Percentiles rank a stretch among this genome's conserved stretches.
phyloP scores from a whole-genome alignment of 192 early-diverging fungal species.

The Obelidium mucronatum region DNA sequence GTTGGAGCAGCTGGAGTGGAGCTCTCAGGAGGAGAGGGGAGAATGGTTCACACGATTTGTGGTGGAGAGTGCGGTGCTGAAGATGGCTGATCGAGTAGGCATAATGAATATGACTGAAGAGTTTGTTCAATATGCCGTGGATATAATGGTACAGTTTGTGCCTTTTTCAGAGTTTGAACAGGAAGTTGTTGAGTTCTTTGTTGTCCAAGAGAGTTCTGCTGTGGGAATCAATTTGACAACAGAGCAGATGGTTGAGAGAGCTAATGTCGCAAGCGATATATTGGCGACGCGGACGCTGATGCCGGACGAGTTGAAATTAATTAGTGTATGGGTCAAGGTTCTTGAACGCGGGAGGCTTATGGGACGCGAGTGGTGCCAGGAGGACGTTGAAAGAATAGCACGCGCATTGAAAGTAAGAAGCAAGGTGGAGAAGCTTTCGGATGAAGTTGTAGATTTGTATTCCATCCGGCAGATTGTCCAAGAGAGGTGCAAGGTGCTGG shows the following conservation, averaged over 20 bases:
- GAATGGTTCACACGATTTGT: background rate
- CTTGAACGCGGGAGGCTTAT: background rate
- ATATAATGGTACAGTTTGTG: background rate
- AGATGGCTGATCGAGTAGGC: background rate
- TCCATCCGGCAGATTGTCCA: background rate
- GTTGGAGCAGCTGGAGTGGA: background rate
- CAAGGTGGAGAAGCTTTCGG: background rate
- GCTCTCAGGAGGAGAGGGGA: background rate
- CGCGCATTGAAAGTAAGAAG: background rate
- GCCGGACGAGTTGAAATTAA: background rate
- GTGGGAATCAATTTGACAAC: background rate
- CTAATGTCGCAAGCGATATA: background rate
- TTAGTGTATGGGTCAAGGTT: background rate
- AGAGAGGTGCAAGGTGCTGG: background rate
- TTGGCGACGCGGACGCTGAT: background rate
- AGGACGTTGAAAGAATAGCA: background rate
- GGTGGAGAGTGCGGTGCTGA: background rate
- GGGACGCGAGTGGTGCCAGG: background rate
- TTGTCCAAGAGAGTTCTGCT: background rate
- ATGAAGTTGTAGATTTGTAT: background rate
- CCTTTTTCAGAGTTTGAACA: background rate
- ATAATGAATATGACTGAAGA: background rate
- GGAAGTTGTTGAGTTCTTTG: background rate
- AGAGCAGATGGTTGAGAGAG: background rate
- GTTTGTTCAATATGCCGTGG: background rate